These are phyloP conservation scores for Fistulinella prunicolor DNA, from an alignment of 768 basidiomycete genomes.

Conservation along the genomic window DNA sequence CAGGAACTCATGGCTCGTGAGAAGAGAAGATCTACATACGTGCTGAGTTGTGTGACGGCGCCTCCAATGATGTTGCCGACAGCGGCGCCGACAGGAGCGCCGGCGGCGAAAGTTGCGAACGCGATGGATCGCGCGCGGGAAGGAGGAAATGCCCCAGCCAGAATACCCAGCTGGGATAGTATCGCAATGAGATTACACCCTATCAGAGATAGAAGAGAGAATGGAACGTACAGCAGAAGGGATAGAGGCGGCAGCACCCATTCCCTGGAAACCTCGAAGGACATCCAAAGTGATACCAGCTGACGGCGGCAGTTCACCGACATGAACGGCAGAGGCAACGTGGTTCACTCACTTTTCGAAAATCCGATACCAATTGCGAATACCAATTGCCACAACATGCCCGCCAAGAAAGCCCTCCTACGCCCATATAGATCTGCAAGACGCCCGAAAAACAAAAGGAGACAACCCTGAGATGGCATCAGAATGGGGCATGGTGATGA, in stretches of 20 bases:
- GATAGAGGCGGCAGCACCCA: conserved; percentile 74
- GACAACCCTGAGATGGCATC: conserved; percentile 58
- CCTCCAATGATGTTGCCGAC: conserved; percentile 72
- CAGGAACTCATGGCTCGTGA: background rate
- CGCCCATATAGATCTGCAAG: conserved; percentile 79
- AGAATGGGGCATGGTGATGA: background rate
- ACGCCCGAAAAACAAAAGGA: conserved; percentile 74
- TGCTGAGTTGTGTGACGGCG: conserved; percentile 55
- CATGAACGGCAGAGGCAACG: background rate
- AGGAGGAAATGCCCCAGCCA: conserved; percentile 74
- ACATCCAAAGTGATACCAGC: conserved; percentile 62
- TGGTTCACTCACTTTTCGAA: conserved; percentile 39
- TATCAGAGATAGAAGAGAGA: conserved; percentile 1
- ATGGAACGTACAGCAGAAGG: conserved; percentile 58
- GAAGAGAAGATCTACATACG: conserved; percentile 24
- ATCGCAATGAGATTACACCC: background rate
- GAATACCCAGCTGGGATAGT: conserved; percentile 68
- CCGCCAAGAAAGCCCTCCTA: conserved; percentile 62
- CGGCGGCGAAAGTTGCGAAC: conserved; percentile 82
- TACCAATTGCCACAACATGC: conserved; percentile 49
- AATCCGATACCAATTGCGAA: conserved; percentile 70
- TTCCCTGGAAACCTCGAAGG: conserved; percentile 74
- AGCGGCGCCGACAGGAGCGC: conserved; percentile 77
- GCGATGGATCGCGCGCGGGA: conserved; percentile 68
- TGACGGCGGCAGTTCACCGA: conserved; percentile 18